Base-by-base conservation (phyloP, 331 rosid species). In the Arachis monticola region DNA sequence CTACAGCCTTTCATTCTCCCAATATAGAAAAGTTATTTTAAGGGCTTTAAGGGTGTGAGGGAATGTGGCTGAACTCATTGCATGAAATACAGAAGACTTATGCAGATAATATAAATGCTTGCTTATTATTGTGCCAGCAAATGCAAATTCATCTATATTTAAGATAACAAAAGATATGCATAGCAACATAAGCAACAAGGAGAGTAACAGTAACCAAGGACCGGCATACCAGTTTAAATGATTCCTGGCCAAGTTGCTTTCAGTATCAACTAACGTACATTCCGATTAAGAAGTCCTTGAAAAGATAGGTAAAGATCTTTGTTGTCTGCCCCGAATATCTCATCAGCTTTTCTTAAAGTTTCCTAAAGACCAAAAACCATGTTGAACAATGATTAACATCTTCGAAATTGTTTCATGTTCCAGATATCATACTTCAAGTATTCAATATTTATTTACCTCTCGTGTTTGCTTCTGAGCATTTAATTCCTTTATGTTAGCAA, bases 401-500 rank as follows among this genome's bases (percentile, higher is more conserved):
- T 61, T 70, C 42, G 64, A 63, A 74, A 22, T 27, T 76, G 56
- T 67, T 69, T 42, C 64, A 27, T n/a, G 82, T 51, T 73, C 35
- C 13, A 74, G 60, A 79, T 60, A 60, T n/a, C 51, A 56, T 47
- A 80, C 46, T 72, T 72, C 3, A 32, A 73, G 64, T 11, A 57
- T 76, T 70, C 14, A 57, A 47, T 35, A 50, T 44, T 6, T 52
- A 32, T 78, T 83, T 92, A 92, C 99, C 98, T 92, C 99, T 74
- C 99, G 81, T 53, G 97, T 95, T 83, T 95, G 99, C 89, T 90
- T 92, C 69, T 95, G 97, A 86, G 93, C 89, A 86, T 95, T 95
- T 73, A 95, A 84, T 80, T 95, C 98, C 86, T 95, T 95, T 73
- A 95, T 86, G 84, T 95, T 95, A 38, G 96, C 91, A 64, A 95